These are phyloP conservation scores for Tolypocladium ovalisporum DNA, from an alignment of 2,329 filamentous ascomycete species.

Conservation along the genomic window DNA sequence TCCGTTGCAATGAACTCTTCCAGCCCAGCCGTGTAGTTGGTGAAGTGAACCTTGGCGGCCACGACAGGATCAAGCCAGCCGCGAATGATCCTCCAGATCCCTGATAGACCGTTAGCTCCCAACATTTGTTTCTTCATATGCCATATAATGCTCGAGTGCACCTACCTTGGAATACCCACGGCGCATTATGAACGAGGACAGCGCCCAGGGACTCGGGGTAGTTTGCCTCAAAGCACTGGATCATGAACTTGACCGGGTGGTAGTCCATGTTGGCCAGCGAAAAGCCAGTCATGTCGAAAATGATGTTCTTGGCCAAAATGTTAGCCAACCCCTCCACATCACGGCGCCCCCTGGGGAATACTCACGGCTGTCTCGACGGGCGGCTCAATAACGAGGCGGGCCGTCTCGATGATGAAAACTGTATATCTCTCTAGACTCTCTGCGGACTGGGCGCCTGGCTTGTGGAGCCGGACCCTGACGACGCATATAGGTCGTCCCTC, in stretches of 20 bases:
- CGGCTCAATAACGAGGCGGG: constrained; percentile 67
- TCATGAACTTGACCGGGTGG: constrained; percentile 95
- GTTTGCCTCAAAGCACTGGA: constrained; percentile 98
- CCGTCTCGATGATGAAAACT: constrained; percentile 88
- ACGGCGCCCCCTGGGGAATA: constrained; percentile 11
- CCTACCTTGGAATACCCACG: constrained; percentile 87
- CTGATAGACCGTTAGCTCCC: constrained; percentile 24
- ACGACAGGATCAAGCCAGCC: constrained; percentile 97
- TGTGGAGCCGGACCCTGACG: constrained; percentile 74
- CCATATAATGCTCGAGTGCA: neutral
- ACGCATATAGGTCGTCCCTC: constrained; percentile 77
- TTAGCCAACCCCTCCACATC: neutral
- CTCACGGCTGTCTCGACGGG: constrained; percentile 87
- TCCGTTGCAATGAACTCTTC: constrained; percentile 60
- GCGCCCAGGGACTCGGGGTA: constrained; percentile 88
- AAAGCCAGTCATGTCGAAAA: constrained; percentile 96
- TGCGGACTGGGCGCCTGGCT: constrained; percentile 70
- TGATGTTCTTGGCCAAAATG: constrained; percentile 52
- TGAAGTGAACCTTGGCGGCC: constrained; percentile 87
- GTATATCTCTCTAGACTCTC: constrained; percentile 80
- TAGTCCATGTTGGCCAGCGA: constrained; percentile 98
- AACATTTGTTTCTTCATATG: neutral
- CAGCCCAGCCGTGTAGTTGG: constrained; percentile 69
- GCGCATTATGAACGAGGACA: constrained; percentile 88
- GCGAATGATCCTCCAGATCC: constrained; percentile 91